Base-by-base conservation (phyloP, 441 rosid genomes). In the Brassica balearica region DNA sequence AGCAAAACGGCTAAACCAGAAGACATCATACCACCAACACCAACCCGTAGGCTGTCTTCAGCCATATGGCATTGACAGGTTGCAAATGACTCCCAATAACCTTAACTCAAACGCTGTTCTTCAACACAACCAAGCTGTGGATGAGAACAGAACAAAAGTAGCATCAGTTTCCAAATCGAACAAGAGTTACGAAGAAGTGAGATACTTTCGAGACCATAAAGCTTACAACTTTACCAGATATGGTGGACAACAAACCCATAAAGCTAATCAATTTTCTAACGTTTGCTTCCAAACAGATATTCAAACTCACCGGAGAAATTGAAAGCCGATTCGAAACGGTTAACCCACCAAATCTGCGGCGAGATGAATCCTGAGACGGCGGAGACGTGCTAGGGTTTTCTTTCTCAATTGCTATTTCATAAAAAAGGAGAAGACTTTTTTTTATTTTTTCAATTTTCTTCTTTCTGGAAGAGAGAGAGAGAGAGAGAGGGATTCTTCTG, bases 1-100 rank as follows among this genome's bases (percentile, higher is more conserved):
- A 94, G 89, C 72, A 96, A 79, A 78, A 92, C 90, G 29, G 97
- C 97, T 85, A 96, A 88, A 55, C 99, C 99, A 84, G 99, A 90
- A 77, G 97, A 83, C 82, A 87, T 77, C 88, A 91, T 91, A 78
- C 92, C 19, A 51, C 59, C 58, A 48, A 15, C 51, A 46, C 85
- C 85, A 60, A 82, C 62, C 82, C 93, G 90, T 58, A 73, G 85
- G 82, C 89, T 76, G 36, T 91, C 93, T 86, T 96, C 99, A 70
- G 93, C 97, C 99, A 96, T 96, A 70, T 73, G 58, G 27, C 78
- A 58, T 58, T 79, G 69, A 41, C n/a, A 34, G 48, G 10, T 23
- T 41, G 3, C 2, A 62, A 62, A 61, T 25, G 14, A 66, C 23
- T 41, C 17, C 12, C 4, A 23, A 46, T 27, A 75, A 65, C 59